Conservation (phyloP, 1,284 basidiomycete genomes). For the Apiotrichum sp. region DNA sequence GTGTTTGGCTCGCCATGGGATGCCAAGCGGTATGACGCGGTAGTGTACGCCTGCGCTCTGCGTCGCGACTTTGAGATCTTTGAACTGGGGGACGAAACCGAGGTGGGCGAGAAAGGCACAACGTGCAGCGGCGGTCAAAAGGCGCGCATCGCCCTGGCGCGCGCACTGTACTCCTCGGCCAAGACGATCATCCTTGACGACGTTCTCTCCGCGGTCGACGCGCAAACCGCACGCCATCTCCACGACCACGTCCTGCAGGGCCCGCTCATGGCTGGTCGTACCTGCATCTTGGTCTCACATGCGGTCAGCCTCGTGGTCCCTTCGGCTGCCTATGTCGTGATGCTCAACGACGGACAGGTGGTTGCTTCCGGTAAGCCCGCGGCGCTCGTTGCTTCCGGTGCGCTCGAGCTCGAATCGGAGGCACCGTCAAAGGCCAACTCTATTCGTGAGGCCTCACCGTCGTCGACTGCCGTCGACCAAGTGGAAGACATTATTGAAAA, state of each 20-base stretch:
- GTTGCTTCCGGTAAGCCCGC: constrained; percentile 35
- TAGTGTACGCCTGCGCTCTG: constrained; percentile 53
- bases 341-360: constrained; percentile 40
- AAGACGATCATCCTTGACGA: constrained; percentile 45
- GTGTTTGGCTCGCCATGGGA: constrained; percentile 50
- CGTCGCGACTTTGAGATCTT: constrained; percentile 51
- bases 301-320: constrained; percentile 51
- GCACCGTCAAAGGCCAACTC: constrained; percentile 8
- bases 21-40: constrained; percentile 47
- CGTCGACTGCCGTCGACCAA: no score
- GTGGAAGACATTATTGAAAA: constrained; percentile 23
- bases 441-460: no score
- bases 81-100: constrained; percentile 54
- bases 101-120: constrained; percentile 56
- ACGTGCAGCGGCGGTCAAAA: constrained; percentile 48
- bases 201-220: constrained; percentile 47
- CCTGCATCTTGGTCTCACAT: constrained; percentile 53
- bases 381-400: constrained; percentile 25
- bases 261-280: constrained; percentile 43
- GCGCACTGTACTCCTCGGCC: constrained; percentile 44
- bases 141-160: constrained; percentile 44
- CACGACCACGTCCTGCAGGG: constrained; percentile 41
- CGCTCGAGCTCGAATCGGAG: constrained; percentile 17
- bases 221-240: constrained; percentile 48
- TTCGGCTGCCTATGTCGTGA: constrained; percentile 44